Percentiles rank a stretch among this genome's conserved stretches.
phyloP scores from a whole-genome alignment of 108 stramenopile species.

The Cyclostephanos invisitatus region DNA sequence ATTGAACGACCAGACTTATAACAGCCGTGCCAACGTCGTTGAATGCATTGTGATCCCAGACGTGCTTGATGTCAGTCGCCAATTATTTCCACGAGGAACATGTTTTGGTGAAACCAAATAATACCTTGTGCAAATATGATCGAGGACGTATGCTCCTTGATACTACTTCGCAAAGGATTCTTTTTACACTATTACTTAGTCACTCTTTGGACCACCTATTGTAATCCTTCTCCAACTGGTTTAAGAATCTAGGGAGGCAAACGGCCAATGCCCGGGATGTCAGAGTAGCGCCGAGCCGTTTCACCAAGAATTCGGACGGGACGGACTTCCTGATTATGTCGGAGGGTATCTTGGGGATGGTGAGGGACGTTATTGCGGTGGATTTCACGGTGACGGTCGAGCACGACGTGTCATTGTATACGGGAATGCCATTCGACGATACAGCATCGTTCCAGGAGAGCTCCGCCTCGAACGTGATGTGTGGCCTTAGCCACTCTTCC shows the following conservation, averaged over 20 bases:
- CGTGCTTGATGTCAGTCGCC: no score
- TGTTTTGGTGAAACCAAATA: neutral
- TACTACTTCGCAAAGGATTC: neutral
- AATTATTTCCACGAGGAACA: no score
- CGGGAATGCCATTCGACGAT: neutral
- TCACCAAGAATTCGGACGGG: constrained; percentile 47
- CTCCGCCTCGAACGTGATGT: constrained; percentile 52
- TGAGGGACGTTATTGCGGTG: constrained; percentile 45
- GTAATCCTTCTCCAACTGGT: constrained; percentile 50
- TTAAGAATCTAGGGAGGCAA: constrained; percentile 49
- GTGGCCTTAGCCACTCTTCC: constrained; percentile 45
- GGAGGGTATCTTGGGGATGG: constrained; percentile 36
- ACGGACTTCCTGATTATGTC: constrained; percentile 42
- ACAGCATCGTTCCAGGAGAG: constrained; percentile 36
- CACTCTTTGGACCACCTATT: constrained; percentile 31
- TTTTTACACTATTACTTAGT: neutral
- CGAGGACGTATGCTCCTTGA: neutral
- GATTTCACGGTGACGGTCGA: constrained; percentile 46
- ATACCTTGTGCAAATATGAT: neutral
- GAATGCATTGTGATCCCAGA: no score
- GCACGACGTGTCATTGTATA: neutral
- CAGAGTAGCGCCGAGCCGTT: constrained; percentile 43
- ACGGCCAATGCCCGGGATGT: constrained; percentile 47
- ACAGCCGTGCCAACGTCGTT: no score
- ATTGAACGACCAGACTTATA: no score